These are phyloP conservation scores for Parietichytrium sp. DNA, from an alignment of 108 stramenopile species.

Conservation along the genomic window DNA sequence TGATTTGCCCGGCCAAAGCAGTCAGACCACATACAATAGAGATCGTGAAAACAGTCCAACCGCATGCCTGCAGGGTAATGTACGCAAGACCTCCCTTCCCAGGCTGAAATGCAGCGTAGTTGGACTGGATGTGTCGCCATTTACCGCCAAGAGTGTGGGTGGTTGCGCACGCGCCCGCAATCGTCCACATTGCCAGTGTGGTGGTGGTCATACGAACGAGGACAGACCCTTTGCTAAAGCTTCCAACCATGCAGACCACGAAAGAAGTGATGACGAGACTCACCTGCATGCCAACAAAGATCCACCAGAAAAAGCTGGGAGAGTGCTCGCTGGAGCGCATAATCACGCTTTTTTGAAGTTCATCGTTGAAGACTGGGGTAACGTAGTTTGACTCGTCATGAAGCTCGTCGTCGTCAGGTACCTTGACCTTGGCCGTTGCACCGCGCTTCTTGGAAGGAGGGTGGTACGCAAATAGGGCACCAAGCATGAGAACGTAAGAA, in stretches of 20 bases:
- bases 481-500: slow-evolving; percentile 27
- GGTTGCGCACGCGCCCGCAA: not conserved
- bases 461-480: slow-evolving; percentile 21
- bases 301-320: not conserved
- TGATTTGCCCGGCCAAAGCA: not conserved
- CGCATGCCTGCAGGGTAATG: not conserved
- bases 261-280: slow-evolving; percentile 12
- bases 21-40: not conserved
- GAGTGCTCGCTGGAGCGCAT: not conserved
- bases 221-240: not conserved
- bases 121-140: slow-evolving; percentile 30
- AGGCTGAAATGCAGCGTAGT: slow-evolving; percentile 25
- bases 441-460: not conserved
- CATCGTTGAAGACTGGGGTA: not conserved
- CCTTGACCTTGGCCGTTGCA: not conserved
- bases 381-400: not conserved
- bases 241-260: not conserved
- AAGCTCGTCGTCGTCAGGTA: not conserved
- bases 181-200: slow-evolving; percentile 22
- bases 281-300: slow-evolving; percentile 29
- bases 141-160: slow-evolving; percentile 31
- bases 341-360: not conserved
- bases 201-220: slow-evolving; percentile 19
- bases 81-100: not conserved
- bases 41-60: not conserved